A percentile compares a stretch with the other conserved stretches of the same genome.
These are phyloP conservation scores for Xerocomellus dryophilus DNA, from an alignment of 768 basidiomycete genomes.

Conservation along the genomic window DNA sequence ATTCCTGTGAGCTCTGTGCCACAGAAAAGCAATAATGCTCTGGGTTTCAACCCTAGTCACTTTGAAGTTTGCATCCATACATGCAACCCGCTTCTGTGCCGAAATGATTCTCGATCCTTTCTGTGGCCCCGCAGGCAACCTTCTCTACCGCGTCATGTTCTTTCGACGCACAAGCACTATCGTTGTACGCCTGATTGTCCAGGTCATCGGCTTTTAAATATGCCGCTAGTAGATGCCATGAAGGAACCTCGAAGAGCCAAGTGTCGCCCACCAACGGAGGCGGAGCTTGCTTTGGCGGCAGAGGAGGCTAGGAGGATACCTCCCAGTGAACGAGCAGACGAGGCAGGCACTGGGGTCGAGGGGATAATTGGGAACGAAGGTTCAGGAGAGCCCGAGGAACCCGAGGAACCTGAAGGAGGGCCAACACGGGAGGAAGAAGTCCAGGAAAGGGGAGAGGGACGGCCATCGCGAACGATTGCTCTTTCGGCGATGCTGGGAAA, in stretches of 20 bases:
- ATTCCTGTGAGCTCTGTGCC: slow-evolving; percentile 1
- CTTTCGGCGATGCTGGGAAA: slow-evolving; percentile 5
- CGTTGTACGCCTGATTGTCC: slow-evolving; percentile 19
- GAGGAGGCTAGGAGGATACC: slow-evolving; percentile 6
- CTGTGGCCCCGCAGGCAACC: slow-evolving; percentile 23
- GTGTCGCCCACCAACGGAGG: slow-evolving; percentile 22
- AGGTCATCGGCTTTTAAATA: slow-evolving; percentile 20
- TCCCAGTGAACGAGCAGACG: not conserved
- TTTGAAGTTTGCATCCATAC: slow-evolving; percentile 29
- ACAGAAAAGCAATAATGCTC: not conserved
- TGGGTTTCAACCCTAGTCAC: slow-evolving; percentile 5
- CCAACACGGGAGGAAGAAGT: slow-evolving; percentile 5
- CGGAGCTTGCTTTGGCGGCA: slow-evolving; percentile 16
- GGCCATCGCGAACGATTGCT: not conserved
- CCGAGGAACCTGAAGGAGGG: slow-evolving; percentile 12
- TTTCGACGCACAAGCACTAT: slow-evolving; percentile 23
- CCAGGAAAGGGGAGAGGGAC: slow-evolving; percentile 1
- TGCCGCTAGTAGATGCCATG: slow-evolving; percentile 15
- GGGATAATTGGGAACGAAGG: not conserved
- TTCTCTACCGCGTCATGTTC: slow-evolving; percentile 24
- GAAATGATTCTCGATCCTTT: slow-evolving; percentile 27
- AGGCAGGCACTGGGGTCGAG: not conserved
- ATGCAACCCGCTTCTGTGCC: slow-evolving; percentile 21
- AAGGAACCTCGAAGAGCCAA: slow-evolving; percentile 23
- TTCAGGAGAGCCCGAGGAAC: slow-evolving; percentile 10